Conservation (phyloP, 106 monocot genomes). For the Posidonia australis region DNA sequence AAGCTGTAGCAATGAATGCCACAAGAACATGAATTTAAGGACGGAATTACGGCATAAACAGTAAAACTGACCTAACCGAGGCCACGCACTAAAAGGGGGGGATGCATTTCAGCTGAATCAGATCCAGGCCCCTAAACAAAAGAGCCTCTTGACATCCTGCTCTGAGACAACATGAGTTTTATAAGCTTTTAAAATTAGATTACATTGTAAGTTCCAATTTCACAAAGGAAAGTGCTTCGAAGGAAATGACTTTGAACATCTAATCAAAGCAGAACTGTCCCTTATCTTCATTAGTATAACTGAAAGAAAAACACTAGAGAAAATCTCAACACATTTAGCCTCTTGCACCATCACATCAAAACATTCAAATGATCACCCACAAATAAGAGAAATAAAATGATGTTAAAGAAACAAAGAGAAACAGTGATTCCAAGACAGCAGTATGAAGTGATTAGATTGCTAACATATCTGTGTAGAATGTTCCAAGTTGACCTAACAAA, state of each 20-base stretch:
- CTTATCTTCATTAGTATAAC: not conserved
- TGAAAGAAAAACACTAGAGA: not conserved
- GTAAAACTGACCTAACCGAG: conserved; percentile 93
- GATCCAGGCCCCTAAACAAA: conserved; percentile 70
- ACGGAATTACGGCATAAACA: conserved; percentile 53
- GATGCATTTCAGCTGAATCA: conserved; percentile 79
- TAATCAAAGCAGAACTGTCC: not conserved
- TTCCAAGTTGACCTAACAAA: not conserved
- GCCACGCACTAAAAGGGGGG: conserved; percentile 52
- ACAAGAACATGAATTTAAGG: conserved; percentile 17
- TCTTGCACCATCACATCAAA: not conserved
- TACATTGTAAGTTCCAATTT: conserved; percentile 25
- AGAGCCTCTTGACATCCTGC: conserved; percentile 90
- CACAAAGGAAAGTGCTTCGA: conserved; percentile 44
- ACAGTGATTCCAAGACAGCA: not conserved
- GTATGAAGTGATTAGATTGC: not conserved
- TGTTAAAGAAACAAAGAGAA: no score
- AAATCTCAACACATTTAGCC: not conserved
- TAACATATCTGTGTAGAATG: no score
- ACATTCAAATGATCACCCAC: not conserved
- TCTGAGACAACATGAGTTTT: conserved; percentile 71
- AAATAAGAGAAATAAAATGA: not conserved
- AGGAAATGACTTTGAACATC: conserved; percentile 12
- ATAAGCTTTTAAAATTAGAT: conserved; percentile 47
- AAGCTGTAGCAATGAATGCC: not conserved